Base-by-base conservation (phyloP, 106 monocot genomes). In the Amphibolis antarctica region DNA sequence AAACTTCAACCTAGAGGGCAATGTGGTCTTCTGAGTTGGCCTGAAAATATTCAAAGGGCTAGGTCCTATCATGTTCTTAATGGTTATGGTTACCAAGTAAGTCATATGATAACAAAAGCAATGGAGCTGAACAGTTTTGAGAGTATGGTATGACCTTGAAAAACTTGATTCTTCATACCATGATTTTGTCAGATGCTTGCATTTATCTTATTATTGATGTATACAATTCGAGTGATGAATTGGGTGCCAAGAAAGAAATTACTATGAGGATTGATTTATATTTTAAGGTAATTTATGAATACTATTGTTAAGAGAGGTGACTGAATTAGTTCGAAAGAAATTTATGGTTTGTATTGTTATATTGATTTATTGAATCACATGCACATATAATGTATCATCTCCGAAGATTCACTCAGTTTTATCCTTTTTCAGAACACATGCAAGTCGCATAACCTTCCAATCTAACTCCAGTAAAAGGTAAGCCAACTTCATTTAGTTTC, bases 81-180 rank as follows among this genome's bases (percentile, higher is more conserved):
- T n/a, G n/a, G n/a, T n/a, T n/a, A n/a, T n/a, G n/a, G n/a, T n/a
- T 42, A 58, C 44, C 67, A 64, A 29, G 48, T 75, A 15, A 65
- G 48, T 42, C 80, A 65, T 50, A 76, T 98, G 53, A 87, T 90
- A 22, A 54, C 84, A 29, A 86, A 72, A 73, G 96, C 96, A 13
- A 72, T 87, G 80, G 79, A 90, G 59, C 65, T 98, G 57, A 89
- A 86, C 78, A 80, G 87, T 30, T 98, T 87, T 46, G 96, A 90
- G 22, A 84, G 90, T 77, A 82, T 72, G 86, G 94, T 96, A 51
- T 18, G n/a, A n/a, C n/a, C n/a, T n/a, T n/a, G n/a, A n/a, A 49
- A 49, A 49, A 17, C 13, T 27, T 14, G 14, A 26, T 17, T 27
- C 15, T 26, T 29, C 13, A 13, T 15, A 28, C 28, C 17, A 26